phyloP scores from a whole-genome alignment of 495 filamentous ascomycete genomes.

The Entonaema liquescens region DNA sequence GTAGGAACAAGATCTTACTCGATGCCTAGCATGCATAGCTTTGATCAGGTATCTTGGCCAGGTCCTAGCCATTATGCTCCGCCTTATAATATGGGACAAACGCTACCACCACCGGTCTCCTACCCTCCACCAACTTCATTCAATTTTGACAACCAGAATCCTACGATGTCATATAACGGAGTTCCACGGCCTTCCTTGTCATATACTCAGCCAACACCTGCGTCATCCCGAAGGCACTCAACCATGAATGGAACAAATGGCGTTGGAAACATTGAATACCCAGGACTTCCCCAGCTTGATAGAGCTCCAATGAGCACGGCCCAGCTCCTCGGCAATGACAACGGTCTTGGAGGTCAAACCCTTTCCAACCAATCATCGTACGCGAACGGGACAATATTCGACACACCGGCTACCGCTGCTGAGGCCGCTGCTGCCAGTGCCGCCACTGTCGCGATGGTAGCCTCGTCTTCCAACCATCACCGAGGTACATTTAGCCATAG shows the following conservation, averaged over 20 bases:
- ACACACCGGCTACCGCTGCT: slow-evolving; percentile 3
- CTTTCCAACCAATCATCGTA: slow-evolving; percentile 16
- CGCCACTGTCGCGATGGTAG: not conserved
- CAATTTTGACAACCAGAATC: slow-evolving; percentile 5
- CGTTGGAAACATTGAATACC: slow-evolving; percentile 6
- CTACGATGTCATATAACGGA: slow-evolving; percentile 3
- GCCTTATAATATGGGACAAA: slow-evolving; percentile 3
- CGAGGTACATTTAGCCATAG: slow-evolving; percentile 3
- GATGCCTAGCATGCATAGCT: slow-evolving; percentile 21
- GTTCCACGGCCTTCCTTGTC: not conserved
- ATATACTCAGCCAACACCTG: not conserved
- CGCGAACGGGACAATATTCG: slow-evolving; percentile 23
- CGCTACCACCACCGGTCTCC: slow-evolving; percentile 13
- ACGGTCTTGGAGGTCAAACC: slow-evolving; percentile 4
- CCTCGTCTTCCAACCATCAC: not conserved
- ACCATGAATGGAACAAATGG: slow-evolving; percentile 13
- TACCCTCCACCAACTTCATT: slow-evolving; percentile 8
- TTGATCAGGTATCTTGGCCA: not conserved
- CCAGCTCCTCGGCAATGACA: slow-evolving; percentile 20
- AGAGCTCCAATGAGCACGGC: slow-evolving; percentile 2
- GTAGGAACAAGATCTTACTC: slow-evolving; percentile 18
- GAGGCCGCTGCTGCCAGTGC: not conserved
- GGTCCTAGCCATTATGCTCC: slow-evolving; percentile 2
- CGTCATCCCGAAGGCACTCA: slow-evolving; percentile 4
- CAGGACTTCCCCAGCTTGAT: slow-evolving; percentile 1